Conservation (phyloP, 768 basidiomycete species). For the Dioszegia aurantiaca region DNA sequence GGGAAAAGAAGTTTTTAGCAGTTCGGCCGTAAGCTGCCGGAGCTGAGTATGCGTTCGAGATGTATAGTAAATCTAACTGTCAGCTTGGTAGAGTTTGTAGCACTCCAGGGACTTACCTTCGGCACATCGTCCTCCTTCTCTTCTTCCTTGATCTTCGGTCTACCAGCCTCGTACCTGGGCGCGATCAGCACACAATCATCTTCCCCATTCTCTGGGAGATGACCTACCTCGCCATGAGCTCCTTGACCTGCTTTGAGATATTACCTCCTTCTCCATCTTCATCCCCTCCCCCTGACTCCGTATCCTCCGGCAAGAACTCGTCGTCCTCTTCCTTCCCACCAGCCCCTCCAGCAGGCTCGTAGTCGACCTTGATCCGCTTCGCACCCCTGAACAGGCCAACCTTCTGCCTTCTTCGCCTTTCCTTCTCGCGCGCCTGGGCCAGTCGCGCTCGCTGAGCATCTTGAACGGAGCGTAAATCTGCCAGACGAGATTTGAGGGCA, state of each 20-base stretch:
- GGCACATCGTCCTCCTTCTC: constrained; percentile 47
- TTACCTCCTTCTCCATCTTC: constrained; percentile 56
- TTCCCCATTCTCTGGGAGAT: constrained; percentile 1
- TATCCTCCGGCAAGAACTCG: constrained; percentile 67
- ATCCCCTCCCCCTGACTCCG: constrained; percentile 51
- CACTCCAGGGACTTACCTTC: constrained; percentile 29
- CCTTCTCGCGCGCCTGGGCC: constrained; percentile 35
- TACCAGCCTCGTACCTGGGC: constrained; percentile 29
- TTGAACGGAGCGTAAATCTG: constrained; percentile 23
- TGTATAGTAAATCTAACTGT: constrained; percentile 71
- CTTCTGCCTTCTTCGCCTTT: constrained; percentile 22
- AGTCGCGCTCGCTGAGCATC: constrained; percentile 27
- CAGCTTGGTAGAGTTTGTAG: neutral
- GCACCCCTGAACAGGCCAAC: constrained; percentile 6
- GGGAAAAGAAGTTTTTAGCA: constrained; percentile 65
- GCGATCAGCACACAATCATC: constrained; percentile 8
- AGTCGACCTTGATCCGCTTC: constrained; percentile 19
- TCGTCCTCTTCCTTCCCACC: constrained; percentile 60
- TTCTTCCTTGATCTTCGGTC: constrained; percentile 31
- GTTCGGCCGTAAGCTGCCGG: constrained; percentile 81
- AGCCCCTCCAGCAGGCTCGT: neutral
- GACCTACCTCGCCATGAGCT: constrained; percentile 72
- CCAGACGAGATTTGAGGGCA: constrained; percentile 36
- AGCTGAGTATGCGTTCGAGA: constrained; percentile 96
- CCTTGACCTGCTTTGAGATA: constrained; percentile 72